These are phyloP conservation scores for Discostella stelligeroides DNA, from an alignment of 108 stramenopile genomes.

Conservation along the genomic window DNA sequence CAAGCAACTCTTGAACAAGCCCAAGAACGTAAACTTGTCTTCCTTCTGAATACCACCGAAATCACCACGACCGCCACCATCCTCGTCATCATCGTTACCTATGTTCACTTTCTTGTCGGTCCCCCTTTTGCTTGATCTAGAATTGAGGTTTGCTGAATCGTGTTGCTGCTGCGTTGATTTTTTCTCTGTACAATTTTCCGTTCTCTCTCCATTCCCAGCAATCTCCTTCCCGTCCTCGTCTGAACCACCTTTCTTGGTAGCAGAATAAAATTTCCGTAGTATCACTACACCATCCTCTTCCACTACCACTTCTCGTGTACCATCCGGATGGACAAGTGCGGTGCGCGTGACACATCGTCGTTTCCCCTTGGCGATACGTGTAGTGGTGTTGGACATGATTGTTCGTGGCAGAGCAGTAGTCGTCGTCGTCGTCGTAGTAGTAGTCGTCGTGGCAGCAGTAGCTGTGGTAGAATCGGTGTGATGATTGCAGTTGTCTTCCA, in stretches of 20 bases:
- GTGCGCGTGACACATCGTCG: slow-evolving; percentile 40
- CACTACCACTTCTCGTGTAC: slow-evolving; percentile 34
- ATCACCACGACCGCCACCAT: background rate
- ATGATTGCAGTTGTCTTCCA: background rate
- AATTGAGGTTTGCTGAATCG: too few species aligned
- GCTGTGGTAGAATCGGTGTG: background rate
- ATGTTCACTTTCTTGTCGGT: background rate
- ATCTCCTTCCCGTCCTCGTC: background rate
- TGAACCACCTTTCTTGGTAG: background rate
- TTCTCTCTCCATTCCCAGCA: too few species aligned
- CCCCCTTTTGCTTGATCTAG: too few species aligned
- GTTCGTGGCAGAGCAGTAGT: slow-evolving; percentile 5
- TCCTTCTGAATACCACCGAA: background rate
- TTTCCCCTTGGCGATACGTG: slow-evolving; percentile 36
- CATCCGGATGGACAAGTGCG: slow-evolving; percentile 35
- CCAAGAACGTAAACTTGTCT: background rate
- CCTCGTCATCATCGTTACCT: background rate
- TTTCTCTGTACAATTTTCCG: too few species aligned
- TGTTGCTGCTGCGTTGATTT: too few species aligned
- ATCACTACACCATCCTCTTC: slow-evolving; percentile 44
- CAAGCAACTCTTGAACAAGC: background rate
- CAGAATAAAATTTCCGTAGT: slow-evolving; percentile 17
- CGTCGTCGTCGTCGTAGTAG: background rate
- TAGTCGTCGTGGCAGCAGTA: background rate
- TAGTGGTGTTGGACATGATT: slow-evolving; percentile 34